Conservation (phyloP, 345 rosid genomes). For the Syzygium jambos region DNA sequence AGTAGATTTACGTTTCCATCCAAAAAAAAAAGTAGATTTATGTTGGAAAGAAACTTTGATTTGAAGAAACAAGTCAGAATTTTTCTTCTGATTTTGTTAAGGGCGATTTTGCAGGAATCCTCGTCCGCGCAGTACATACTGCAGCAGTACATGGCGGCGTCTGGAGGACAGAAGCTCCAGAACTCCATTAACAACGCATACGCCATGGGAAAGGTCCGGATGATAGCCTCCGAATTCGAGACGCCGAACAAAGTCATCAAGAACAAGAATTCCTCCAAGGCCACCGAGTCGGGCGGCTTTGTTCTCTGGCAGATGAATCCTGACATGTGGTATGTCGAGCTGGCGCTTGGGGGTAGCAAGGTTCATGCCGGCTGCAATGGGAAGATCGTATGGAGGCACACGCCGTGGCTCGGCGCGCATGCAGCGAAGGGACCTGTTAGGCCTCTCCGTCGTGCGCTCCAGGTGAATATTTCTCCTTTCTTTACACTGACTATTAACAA, state of each 20-base stretch:
- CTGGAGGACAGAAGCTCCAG: conserved; percentile 74
- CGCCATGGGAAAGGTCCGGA: conserved; percentile 87
- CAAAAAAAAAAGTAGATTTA: background rate
- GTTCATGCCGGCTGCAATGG: conserved; percentile 97
- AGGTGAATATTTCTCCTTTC: conserved; percentile 26
- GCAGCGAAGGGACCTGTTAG: conserved; percentile 86
- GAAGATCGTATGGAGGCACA: conserved; percentile 88
- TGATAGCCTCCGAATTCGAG: conserved; percentile 86
- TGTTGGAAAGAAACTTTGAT: background rate
- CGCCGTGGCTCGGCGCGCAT: conserved; percentile 95
- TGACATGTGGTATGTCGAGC: conserved; percentile 95
- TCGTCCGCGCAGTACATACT: conserved; percentile 88
- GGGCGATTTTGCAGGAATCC: conserved; percentile 44
- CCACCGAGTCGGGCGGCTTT: conserved; percentile 76
- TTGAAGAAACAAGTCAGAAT: background rate
- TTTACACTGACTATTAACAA: background rate
- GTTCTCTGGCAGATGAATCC: conserved; percentile 97
- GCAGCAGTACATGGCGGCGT: conserved; percentile 89
- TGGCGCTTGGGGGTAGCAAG: conserved; percentile 78
- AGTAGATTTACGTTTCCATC: background rate
- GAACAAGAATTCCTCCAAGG: conserved; percentile 50
- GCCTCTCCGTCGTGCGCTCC: conserved; percentile 93
- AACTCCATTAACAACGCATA: conserved; percentile 71
- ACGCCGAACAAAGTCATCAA: conserved; percentile 57
- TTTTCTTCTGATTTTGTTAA: background rate